These are phyloP conservation scores for Hyphochytrium catenoides DNA, from an alignment of 352 stramenopile species.

Conservation along the genomic window DNA sequence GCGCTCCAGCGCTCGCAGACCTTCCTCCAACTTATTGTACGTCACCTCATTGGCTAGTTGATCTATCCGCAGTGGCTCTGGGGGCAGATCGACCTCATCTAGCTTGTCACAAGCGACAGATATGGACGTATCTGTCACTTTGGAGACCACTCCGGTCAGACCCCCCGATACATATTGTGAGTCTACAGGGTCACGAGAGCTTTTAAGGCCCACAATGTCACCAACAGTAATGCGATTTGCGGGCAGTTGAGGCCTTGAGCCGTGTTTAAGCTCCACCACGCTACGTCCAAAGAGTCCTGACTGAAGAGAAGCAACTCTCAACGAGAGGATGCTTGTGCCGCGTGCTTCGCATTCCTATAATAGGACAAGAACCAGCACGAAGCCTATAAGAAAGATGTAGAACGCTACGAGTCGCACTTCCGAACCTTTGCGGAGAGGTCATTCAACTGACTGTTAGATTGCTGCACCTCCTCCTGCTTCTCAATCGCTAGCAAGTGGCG, in stretches of 20 bases:
- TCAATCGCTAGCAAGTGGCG: not conserved
- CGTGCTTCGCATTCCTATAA: not conserved
- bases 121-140: constrained; percentile 27
- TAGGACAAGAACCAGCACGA: no score
- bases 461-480: constrained; percentile 2
- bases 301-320: not conserved
- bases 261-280: constrained; percentile 31
- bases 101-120: constrained; percentile 24
- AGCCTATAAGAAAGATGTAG: no score
- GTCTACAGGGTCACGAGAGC: constrained; percentile 7
- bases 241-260: constrained; percentile 8
- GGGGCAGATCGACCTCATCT: constrained; percentile 25
- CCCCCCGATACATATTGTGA: constrained; percentile 6
- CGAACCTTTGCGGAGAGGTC: not conserved
- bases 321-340: not conserved
- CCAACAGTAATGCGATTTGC: constrained; percentile 50
- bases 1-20: constrained; percentile 25
- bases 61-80: constrained; percentile 22
- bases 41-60: constrained; percentile 60
- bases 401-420: no score
- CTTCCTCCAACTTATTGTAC: constrained; percentile 32
- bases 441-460: not conserved
- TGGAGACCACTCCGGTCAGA: constrained; percentile 31
- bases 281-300: constrained; percentile 35
- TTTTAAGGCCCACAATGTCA: constrained; percentile 43